Percentiles rank a stretch among this genome's conserved stretches.
Conservation (phyloP, 768 basidiomycete species). For the Lentinula lateritia region DNA sequence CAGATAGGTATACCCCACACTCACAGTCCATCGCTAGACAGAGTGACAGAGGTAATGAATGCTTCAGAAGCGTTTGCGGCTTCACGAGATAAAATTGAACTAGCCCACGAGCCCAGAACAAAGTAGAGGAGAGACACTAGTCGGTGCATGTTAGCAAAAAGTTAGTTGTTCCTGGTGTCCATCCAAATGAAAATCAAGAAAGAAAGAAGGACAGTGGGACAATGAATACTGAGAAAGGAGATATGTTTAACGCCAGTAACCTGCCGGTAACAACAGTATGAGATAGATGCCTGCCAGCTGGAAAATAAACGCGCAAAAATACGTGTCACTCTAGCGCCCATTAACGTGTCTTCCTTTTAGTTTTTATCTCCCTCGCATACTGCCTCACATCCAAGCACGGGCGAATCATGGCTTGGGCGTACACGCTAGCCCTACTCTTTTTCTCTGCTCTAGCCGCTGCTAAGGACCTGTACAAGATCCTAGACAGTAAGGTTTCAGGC, state of each 20-base stretch:
- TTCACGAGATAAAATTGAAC: neutral
- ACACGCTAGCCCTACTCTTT: conserved; percentile 27
- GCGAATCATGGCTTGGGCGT: neutral
- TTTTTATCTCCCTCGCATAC: neutral
- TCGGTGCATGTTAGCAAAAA: neutral
- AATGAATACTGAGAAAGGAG: neutral
- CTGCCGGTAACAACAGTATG: neutral
- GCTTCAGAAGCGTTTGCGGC: conserved; percentile 1
- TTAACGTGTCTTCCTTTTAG: neutral
- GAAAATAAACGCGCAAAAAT: neutral
- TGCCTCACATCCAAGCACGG: neutral
- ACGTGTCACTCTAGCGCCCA: neutral
- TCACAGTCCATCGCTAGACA: conserved; percentile 42
- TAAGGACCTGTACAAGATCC: conserved; percentile 74
- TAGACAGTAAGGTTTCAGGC: conserved; percentile 60
- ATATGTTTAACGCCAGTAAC: neutral
- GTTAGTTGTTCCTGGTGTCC: neutral
- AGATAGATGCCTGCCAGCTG: neutral
- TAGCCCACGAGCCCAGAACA: neutral
- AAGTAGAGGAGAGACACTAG: neutral
- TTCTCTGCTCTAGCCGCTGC: conserved; percentile 39
- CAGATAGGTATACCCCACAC: conserved; percentile 14
- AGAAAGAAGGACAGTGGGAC: neutral
- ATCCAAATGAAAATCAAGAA: neutral
- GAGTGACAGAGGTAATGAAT: conserved; percentile 33